Percentiles rank a stretch among this genome's conserved stretches.
These are phyloP conservation scores for Thalassiosira hispida DNA, from an alignment of 352 stramenopile genomes.

Conservation along the genomic window DNA sequence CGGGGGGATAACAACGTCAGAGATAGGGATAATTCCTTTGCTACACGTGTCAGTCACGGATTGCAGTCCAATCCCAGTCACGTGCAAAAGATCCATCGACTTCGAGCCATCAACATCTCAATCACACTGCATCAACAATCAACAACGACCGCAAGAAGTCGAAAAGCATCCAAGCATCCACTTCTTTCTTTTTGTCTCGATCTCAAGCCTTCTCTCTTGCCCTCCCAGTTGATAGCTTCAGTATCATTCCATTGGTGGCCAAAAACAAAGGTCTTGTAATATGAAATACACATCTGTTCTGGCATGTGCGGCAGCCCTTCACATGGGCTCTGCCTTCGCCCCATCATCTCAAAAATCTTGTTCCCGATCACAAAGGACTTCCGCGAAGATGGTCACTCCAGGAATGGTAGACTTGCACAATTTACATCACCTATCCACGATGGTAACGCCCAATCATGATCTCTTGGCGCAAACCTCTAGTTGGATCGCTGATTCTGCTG, in stretches of 20 bases:
- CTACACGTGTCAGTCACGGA: no score
- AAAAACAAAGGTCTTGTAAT: not conserved
- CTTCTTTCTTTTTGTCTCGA: no score
- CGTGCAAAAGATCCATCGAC: no score
- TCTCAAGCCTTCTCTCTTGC: no score
- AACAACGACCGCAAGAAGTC: no score
- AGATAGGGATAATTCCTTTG: no score
- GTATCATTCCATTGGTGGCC: not conserved
- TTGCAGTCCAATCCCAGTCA: no score
- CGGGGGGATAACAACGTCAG: no score
- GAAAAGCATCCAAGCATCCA: no score
- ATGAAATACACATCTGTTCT: conserved; percentile 15
- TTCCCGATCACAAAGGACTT: not conserved
- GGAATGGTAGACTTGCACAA: conserved; percentile 21
- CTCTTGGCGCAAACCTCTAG: conserved; percentile 9
- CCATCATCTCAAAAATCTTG: not conserved
- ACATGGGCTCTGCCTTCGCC: conserved; percentile 3
- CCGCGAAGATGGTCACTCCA: not conserved
- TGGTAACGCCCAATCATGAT: conserved; percentile 1
- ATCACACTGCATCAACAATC: no score
- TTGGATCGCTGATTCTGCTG: conserved; percentile 37
- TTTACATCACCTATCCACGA: conserved; percentile 25
- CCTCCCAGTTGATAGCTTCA: not conserved
- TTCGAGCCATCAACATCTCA: no score
- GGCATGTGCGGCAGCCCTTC: conserved; percentile 11